Evolutionary conservation across 1,284 basidiomycete species (phyloP).

Genomic region (Amylostereum areolatum): DNA sequence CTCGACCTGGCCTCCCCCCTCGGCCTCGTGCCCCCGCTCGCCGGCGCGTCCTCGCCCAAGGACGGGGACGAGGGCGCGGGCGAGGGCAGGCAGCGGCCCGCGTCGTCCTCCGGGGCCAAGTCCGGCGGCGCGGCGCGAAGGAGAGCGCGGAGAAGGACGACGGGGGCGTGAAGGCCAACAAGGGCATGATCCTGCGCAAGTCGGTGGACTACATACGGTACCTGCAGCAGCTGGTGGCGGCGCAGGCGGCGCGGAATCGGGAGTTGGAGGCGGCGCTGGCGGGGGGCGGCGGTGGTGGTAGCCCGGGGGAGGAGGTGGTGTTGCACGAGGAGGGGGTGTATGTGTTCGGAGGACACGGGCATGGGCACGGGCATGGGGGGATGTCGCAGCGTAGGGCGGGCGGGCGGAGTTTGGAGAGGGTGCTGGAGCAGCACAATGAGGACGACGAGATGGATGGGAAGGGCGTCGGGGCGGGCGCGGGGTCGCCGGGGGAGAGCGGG

Average conservation of each 20-base stretch:
- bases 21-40: conserved; percentile 4
- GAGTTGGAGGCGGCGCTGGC: conserved; percentile 69
- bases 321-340: conserved; percentile 25
- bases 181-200: conserved; percentile 85
- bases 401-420: conserved; percentile 20
- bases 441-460: conserved; percentile 13
- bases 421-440: conserved; percentile 25
- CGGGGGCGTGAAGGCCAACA: conserved; percentile 73
- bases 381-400: conserved; percentile 2
- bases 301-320: conserved; percentile 21
- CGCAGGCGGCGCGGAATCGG: conserved; percentile 68
- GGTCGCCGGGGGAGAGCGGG: conserved; percentile 9
- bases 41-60: conserved; percentile 12
- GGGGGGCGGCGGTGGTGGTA: conserved; percentile 22
- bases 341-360: conserved; percentile 4
- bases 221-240: conserved; percentile 76
- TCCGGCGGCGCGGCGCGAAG: conserved; percentile 14
- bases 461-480: conserved; percentile 3
- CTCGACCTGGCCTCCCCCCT: conserved; percentile 24
- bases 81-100: conserved; percentile 15
- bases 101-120: conserved; percentile 3
- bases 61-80: conserved; percentile 16
- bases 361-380: not conserved
- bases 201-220: conserved; percentile 87
- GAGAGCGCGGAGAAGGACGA: conserved; percentile 18